These are phyloP conservation scores for Sarcomyxa edulis DNA, from an alignment of 768 basidiomycete species.

Conservation along the genomic window DNA sequence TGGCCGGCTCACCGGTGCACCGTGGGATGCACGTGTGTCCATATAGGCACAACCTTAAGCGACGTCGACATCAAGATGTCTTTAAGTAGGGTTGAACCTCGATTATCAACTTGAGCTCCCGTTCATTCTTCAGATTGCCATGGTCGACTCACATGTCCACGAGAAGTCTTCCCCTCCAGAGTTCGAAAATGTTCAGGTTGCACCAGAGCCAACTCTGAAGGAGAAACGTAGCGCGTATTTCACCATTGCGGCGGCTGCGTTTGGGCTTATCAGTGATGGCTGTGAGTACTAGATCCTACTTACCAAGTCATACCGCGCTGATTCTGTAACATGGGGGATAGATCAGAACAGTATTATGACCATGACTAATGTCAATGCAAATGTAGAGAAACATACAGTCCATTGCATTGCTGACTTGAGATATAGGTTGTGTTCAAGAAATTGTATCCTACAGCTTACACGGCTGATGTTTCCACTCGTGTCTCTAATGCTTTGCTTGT, in stretches of 20 bases:
- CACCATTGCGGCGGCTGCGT: slow-evolving; percentile 59
- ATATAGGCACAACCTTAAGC: too few relatives aligned
- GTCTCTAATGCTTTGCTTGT: slow-evolving; percentile 69
- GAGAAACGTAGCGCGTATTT: slow-evolving; percentile 53
- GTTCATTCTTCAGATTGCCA: too few relatives aligned
- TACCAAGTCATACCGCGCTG: background rate
- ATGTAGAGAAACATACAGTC: slow-evolving; percentile 8
- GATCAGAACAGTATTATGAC: slow-evolving; percentile 73
- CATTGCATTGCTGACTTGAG: background rate
- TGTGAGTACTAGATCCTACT: slow-evolving; percentile 26
- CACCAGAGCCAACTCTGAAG: too few relatives aligned
- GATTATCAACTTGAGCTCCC: too few relatives aligned
- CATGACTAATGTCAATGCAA: slow-evolving; percentile 48
- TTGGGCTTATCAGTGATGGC: slow-evolving; percentile 62
- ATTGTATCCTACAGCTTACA: slow-evolving; percentile 62
- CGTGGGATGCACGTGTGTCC: too few relatives aligned
- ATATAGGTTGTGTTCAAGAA: slow-evolving; percentile 57
- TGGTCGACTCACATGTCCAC: too few relatives aligned
- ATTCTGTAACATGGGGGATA: slow-evolving; percentile 18
- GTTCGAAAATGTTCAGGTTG: too few relatives aligned
- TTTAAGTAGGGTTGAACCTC: too few relatives aligned
- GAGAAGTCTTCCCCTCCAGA: too few relatives aligned
- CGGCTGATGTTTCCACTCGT: slow-evolving; percentile 54
- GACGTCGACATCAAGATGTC: too few relatives aligned
- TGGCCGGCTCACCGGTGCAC: too few relatives aligned